Evolutionary conservation across 129 eudicot genomes (phyloP), one percentile per base, ranked within the genome.

Genomic region (Artemisia annua): DNA sequence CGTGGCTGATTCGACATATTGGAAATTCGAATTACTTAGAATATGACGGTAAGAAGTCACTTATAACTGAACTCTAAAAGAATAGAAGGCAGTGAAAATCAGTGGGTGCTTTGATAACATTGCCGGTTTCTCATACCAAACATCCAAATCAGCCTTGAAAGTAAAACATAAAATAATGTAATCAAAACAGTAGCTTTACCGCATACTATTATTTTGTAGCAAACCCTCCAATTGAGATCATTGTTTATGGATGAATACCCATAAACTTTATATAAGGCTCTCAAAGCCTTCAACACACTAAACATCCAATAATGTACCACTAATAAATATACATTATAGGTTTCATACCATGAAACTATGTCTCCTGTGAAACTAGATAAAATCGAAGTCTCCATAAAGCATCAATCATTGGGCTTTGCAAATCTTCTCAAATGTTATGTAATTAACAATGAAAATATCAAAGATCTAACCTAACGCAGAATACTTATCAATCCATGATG

Each of bases 251-350:
- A 61, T 28, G 3, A 13, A 4, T 24, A 61, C 66, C 15, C 16
- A 61, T 12, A 28, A n/a, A 61, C 48, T 3, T 61, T 61, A 28
- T 28, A 16, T 26, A 61, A 26, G 66, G 48, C 66, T 61, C 19
- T 61, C 66, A 28, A 61, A 61, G 19, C 48, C 66, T 61, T 61
- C 20, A 62, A 62, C 67, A 30, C 67, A 14, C 48, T 13, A 62
- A 0, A 28, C n/a, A 62, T 24, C 44, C 67, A 39, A 39, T 14
- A 62, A 62, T 62, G 8, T 28, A 28, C 18, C 46, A 62, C 32
- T 2, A 62, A 30, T 62, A 15, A 61, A 61, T 61, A 61, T 5
- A 61, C 15, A 61, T 61, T 26, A 7, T 16, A 3, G 66, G 30
- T 28, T 24, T 15, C 32, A 62, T 62, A 19, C n/a, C 67, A 5